phyloP scores from a whole-genome alignment of 306 rosid genomes.

The Cucurbita argyrosperma region DNA sequence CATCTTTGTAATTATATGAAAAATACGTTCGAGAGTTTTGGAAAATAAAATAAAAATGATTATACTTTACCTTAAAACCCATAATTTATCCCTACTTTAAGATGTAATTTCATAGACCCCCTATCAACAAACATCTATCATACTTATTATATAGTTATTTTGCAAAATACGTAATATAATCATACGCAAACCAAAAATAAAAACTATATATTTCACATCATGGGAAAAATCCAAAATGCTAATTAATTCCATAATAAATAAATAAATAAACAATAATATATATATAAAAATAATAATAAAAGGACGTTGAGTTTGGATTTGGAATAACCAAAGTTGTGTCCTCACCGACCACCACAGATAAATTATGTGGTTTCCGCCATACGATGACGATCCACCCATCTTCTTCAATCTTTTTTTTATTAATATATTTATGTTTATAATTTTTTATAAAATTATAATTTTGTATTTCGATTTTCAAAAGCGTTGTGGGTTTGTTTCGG shows the following conservation, averaged over 20 bases:
- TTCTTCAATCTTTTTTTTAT: background rate
- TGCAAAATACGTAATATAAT: too few relatives aligned
- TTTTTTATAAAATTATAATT: background rate
- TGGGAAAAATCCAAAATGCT: background rate
- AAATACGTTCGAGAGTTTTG: too few relatives aligned
- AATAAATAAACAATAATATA: background rate
- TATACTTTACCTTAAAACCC: too few relatives aligned
- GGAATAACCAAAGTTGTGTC: constrained; percentile 1
- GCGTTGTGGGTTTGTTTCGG: background rate
- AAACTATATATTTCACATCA: background rate
- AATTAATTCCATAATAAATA: background rate
- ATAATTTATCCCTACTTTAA: too few relatives aligned
- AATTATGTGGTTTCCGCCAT: constrained; percentile 7
- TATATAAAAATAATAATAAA: background rate
- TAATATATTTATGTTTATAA: background rate
- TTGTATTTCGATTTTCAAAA: background rate
- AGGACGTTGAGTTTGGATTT: background rate
- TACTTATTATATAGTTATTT: too few relatives aligned
- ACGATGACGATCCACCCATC: background rate
- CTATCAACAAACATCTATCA: too few relatives aligned
- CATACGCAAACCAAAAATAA: background rate
- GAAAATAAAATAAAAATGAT: too few relatives aligned
- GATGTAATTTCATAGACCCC: too few relatives aligned
- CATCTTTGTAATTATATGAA: too few relatives aligned
- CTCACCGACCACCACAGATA: constrained; percentile 10